phyloP scores from a whole-genome alignment of 495 filamentous ascomycete genomes.

The Podospora anserina region DNA sequence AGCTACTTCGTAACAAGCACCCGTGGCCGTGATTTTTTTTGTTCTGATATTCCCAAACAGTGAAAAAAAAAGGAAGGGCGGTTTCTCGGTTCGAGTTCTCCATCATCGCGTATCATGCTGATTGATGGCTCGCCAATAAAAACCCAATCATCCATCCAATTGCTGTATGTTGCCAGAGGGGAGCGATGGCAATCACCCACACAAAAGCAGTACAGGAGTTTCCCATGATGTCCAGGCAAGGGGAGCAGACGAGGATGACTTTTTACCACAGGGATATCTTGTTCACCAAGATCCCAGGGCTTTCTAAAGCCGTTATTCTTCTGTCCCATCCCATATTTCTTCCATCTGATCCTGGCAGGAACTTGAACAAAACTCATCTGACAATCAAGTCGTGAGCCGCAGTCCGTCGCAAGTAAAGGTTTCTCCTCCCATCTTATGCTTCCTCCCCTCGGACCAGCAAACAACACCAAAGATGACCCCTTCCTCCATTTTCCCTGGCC shows the following conservation, averaged over 20 bases:
- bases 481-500: slow-evolving; percentile 1
- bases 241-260: not conserved
- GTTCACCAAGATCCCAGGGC: not conserved
- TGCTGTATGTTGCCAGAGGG: not conserved
- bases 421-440: slow-evolving; percentile 3
- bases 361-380: not conserved
- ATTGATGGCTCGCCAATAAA: not conserved
- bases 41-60: not conserved
- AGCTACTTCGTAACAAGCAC: not conserved
- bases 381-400: not conserved
- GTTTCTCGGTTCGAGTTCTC: not conserved
- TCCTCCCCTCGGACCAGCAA: not conserved
- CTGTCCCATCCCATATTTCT: not conserved
- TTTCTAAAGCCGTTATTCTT: not conserved
- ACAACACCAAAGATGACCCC: slow-evolving; percentile 1
- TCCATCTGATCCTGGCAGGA: too few species aligned
- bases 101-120: not conserved
- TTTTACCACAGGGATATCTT: not conserved
- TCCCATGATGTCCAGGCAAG: not conserved
- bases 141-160: not conserved
- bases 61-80: not conserved
- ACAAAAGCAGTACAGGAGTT: not conserved
- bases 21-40: not conserved
- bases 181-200: not conserved
- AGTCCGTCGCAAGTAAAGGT: slow-evolving; percentile 1